phyloP scores from a whole-genome alignment of 345 rosid genomes.

The Corchorus olitorius region DNA sequence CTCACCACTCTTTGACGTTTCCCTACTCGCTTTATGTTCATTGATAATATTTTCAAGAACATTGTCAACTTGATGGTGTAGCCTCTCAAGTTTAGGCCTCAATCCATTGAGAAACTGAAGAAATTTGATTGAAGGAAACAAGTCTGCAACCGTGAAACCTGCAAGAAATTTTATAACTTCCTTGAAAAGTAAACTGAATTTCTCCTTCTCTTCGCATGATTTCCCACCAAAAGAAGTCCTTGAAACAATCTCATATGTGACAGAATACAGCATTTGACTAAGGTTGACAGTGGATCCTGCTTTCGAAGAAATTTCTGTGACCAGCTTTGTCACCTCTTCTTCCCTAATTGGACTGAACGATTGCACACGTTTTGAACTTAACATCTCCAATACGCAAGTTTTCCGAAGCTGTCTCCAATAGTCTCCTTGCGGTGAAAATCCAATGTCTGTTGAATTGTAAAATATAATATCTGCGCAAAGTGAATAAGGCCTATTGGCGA shows the following conservation, averaged over 20 bases:
- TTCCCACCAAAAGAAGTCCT: not conserved
- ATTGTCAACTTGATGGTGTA: too few species aligned
- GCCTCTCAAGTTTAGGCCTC: too few species aligned
- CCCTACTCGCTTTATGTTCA: too few species aligned
- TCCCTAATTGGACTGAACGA: too few species aligned
- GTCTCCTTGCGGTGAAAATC: conserved; percentile 15
- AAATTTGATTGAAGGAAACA: too few species aligned
- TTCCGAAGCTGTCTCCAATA: not conserved
- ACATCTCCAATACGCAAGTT: too few species aligned
- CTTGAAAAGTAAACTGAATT: too few species aligned
- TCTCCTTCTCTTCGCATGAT: not conserved
- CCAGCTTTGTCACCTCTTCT: not conserved
- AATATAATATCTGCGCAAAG: not conserved
- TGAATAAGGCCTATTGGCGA: conserved; percentile 27
- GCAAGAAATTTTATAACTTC: not conserved
- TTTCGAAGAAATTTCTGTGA: not conserved
- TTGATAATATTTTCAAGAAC: too few species aligned
- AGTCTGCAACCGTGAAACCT: not conserved
- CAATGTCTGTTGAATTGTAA: too few species aligned
- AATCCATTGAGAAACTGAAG: too few species aligned
- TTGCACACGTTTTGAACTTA: too few species aligned
- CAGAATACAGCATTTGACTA: not conserved
- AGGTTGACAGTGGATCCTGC: not conserved
- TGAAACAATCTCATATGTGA: not conserved
- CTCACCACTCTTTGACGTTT: too few species aligned